Percentiles rank a stretch among this genome's conserved stretches.
Evolutionary conservation across 139 green algal species (phyloP).

Genomic region (Auxenochlorella pyrenoidosa): DNA sequence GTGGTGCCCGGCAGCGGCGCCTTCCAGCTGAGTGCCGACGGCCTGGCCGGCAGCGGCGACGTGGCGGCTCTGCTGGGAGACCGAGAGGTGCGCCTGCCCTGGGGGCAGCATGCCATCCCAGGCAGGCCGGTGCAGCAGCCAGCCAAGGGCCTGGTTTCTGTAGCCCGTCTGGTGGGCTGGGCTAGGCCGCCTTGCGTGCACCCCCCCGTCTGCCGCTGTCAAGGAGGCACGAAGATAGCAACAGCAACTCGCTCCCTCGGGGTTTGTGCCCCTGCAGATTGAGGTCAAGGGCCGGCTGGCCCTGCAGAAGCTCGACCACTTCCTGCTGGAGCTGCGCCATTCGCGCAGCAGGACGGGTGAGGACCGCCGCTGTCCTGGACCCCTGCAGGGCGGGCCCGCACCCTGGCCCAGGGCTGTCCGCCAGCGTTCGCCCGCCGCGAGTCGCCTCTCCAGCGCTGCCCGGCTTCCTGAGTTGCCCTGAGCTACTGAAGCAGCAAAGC

Average conservation of each 20-base stretch:
- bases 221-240: no score
- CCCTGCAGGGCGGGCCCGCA: background rate
- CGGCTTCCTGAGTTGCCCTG: no score
- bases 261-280: background rate
- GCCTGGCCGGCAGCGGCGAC: slow-evolving; percentile 35
- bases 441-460: no score
- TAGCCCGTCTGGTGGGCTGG: no score
- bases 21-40: slow-evolving; percentile 31
- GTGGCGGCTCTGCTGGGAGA: slow-evolving; percentile 37
- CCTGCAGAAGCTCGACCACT: slow-evolving; percentile 43
- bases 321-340: slow-evolving; percentile 44
- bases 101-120: background rate
- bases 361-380: background rate
- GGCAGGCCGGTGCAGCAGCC: background rate
- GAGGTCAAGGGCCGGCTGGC: slow-evolving; percentile 41
- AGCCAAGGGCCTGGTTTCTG: background rate
- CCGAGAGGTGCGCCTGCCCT: background rate
- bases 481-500: no score
- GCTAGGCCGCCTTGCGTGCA: no score
- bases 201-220: no score
- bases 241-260: background rate
- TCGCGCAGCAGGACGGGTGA: slow-evolving; percentile 22
- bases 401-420: no score
- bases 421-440: no score
- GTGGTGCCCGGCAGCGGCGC: slow-evolving; percentile 36